phyloP scores from a whole-genome alignment of 2,329 filamentous ascomycete species.

The Cladosporium phlei region DNA sequence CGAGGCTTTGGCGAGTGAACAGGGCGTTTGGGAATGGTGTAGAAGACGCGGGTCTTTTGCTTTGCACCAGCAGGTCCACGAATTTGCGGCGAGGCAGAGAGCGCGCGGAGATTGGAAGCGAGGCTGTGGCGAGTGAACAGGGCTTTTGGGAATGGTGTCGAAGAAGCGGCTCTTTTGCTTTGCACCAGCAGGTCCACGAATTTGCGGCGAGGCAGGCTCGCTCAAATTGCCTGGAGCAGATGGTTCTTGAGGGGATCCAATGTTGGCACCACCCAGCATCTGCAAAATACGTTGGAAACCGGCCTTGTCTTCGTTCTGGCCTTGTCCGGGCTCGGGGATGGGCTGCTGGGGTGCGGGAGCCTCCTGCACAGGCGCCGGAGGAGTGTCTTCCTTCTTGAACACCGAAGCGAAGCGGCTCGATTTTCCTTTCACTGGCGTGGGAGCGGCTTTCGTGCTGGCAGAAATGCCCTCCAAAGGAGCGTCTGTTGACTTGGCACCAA shows the following conservation, averaged over 20 bases:
- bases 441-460: conserved; percentile 30
- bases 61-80: conserved; percentile 27
- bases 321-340: conserved; percentile 11
- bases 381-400: conserved; percentile 38
- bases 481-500: conserved; percentile 46
- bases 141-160: conserved; percentile 22
- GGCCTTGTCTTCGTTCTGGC: conserved; percentile 62
- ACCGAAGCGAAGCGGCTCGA: conserved; percentile 84
- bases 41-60: conserved; percentile 31
- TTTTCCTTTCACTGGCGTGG: conserved; percentile 55
- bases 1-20: conserved; percentile 16
- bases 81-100: conserved; percentile 15
- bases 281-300: conserved; percentile 69
- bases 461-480: conserved; percentile 33
- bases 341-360: conserved; percentile 20
- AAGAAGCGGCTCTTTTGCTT: conserved; percentile 32
- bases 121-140: conserved; percentile 16
- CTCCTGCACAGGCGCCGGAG: conserved; percentile 9
- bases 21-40: conserved; percentile 22
- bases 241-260: conserved; percentile 22
- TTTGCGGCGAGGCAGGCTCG: conserved; percentile 15
- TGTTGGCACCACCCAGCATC: conserved; percentile 63
- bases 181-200: conserved; percentile 25
- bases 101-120: conserved; percentile 25
- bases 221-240: neutral